Base-by-base conservation (phyloP, 2,329 filamentous ascomycete species). In the Alternaria conjuncta region DNA sequence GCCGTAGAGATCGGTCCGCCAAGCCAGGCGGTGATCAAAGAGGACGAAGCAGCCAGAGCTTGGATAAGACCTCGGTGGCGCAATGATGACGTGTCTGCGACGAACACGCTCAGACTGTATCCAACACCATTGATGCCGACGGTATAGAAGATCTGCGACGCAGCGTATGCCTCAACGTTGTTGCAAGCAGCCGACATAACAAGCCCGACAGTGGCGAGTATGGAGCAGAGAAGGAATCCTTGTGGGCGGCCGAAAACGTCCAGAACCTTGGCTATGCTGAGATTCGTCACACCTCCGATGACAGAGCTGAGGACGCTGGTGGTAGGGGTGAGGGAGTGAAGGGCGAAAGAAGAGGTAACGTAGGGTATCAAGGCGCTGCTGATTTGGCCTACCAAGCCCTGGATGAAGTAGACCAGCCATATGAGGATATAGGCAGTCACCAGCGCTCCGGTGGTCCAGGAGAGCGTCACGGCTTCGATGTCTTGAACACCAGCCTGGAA, bases 111-210 rank as follows among this genome's bases (percentile, higher is more conserved):
- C 7, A 55, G 53, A 55, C 32, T 55, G 15, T 51, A 51, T 43
- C 51, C 47, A 7, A 60, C 32, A 6, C 57, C 49, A 1, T 53
- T 60, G 28, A 54, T 60, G n/a, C 57, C 57, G 10, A 60, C 57
- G 5, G 57, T 55, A 70, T 89, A 91, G 71, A 92, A 90, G 2
- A 91, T 88, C 51, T 88, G 84, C 2, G 87, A 87, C 5, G 89
- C 88, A 46, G 86, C 86, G 73, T 88, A 91, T 0, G 84, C 86
- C 61, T 86, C 78, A 12, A 90, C 84, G 57, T 84, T 85, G 4
- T 83, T 82, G 74, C 86, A 91, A 1, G 83, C 83, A 6, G 90
- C 90, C 84, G 91, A 90, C 80, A 92, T 83, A 18, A 90, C 89
- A 77, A 92, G 43, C 3, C 70, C 70, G 1, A 72, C 47, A 11